These are phyloP conservation scores for Ogataea populi-albae DNA, from an alignment of 805 yeast genomes.

Conservation along the genomic window DNA sequence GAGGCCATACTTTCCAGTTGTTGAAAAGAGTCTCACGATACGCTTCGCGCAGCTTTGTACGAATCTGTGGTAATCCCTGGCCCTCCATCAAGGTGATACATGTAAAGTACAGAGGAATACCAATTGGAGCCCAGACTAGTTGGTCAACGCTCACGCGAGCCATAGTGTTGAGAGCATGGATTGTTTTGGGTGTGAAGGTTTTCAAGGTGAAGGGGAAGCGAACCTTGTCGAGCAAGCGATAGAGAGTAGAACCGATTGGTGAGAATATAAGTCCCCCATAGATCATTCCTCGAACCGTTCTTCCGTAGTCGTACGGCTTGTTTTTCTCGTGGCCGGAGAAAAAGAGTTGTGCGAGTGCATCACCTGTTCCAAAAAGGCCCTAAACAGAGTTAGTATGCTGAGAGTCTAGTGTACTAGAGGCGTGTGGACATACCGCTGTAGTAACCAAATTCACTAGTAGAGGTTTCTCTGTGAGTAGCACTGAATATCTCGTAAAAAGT, in stretches of 20 bases:
- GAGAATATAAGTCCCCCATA: constrained; percentile 78
- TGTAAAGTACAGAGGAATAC: constrained; percentile 68
- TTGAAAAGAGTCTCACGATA: constrained; percentile 66
- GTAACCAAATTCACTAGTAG: constrained; percentile 44
- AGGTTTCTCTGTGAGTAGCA: constrained; percentile 32
- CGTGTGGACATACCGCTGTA: constrained; percentile 37
- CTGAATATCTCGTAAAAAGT: constrained; percentile 10
- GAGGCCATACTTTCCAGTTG: constrained; percentile 91
- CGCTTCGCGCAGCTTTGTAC: constrained; percentile 43
- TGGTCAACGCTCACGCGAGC: constrained; percentile 70
- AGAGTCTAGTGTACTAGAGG: neutral
- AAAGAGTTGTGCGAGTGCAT: constrained; percentile 62
- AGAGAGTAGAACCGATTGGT: constrained; percentile 74
- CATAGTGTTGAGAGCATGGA: constrained; percentile 33
- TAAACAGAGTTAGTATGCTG: constrained; percentile 5
- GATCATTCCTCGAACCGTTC: constrained; percentile 61
- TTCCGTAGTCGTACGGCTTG: constrained; percentile 41
- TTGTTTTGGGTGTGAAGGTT: constrained; percentile 6
- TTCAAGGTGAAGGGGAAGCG: constrained; percentile 33
- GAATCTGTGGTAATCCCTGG: constrained; percentile 38
- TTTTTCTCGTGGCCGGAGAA: constrained; percentile 41
- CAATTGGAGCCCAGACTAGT: constrained; percentile 70
- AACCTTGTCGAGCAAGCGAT: constrained; percentile 45
- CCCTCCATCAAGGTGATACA: constrained; percentile 68
- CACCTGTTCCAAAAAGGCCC: constrained; percentile 65